Base-by-base conservation (phyloP, 2,329 filamentous ascomycete species). In the Apiospora hydei region DNA sequence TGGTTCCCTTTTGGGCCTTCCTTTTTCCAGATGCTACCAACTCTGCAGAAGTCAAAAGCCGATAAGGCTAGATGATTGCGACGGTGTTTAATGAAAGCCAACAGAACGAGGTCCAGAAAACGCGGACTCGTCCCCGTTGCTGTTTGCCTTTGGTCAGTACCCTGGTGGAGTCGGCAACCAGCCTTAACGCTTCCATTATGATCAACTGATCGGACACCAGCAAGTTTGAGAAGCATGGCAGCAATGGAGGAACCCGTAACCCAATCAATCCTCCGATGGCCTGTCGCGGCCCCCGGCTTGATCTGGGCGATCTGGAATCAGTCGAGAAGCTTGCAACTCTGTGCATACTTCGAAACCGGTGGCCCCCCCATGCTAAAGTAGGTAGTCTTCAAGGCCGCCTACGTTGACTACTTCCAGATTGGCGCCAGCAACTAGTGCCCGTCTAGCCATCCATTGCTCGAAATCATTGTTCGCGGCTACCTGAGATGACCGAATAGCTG, bases 291-390 rank as follows among this genome's bases (percentile, higher is more conserved):
- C 57, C 18, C 18, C 18, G 34, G 8, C 7, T 64, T 41, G 57
- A 38, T 64, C 57, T n/a, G 34, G 18, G 57, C 57, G 21, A n/a
- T 64, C 34, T n/a, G 21, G 57, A n/a, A 64, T 64, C 57, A 6
- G 21, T 64, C 57, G 57, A 64, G 57, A 64, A 64, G 34, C 3
- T 1, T 64, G 34, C 57, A 41, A 11, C 57, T 64, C 57, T 64
- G 18, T 64, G 57, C 34, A 64, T 38, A 64, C 34, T 64, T 38
- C 44, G 57, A 61, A 61, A 61, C 53, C 57, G 0, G n/a, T 24
- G 34, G 30, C 7, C 16, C 21, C 21, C 30, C 53, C 14, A 46
- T 46, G 5, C 34, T 38, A 38, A 5, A 5, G 5, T 38, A 38
- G 34, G 34, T 6, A 16, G 18, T 18, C 44, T 46, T 21, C 51